These are phyloP conservation scores for Lipomyces mesembrius DNA, from an alignment of 805 yeast species.

Conservation along the genomic window DNA sequence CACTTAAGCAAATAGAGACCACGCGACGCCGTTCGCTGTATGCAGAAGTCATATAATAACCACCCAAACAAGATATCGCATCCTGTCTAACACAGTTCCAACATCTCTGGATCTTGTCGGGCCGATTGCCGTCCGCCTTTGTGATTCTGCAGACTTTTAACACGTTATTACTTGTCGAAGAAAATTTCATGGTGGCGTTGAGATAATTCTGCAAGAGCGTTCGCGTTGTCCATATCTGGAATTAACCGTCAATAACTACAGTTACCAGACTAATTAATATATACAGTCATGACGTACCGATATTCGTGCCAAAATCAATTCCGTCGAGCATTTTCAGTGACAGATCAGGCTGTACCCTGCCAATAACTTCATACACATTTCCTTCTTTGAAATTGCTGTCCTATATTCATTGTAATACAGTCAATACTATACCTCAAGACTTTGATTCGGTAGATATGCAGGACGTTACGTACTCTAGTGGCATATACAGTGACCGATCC, in stretches of 20 bases:
- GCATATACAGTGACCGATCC: constrained; percentile 45
- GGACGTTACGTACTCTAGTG: constrained; percentile 36
- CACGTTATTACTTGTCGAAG: constrained; percentile 5
- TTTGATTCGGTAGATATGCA: neutral
- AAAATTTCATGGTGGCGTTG: constrained; percentile 28
- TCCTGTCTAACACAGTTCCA: neutral
- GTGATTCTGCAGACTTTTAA: neutral
- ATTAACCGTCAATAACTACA: neutral
- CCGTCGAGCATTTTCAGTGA: constrained; percentile 40
- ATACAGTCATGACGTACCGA: constrained; percentile 17
- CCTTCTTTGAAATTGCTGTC: constrained; percentile 36
- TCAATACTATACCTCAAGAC: neutral
- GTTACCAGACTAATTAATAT: neutral
- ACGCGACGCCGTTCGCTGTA: neutral
- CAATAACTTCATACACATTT: constrained; percentile 46
- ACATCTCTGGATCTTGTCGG: neutral
- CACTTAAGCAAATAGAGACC: neutral
- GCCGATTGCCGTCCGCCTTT: neutral
- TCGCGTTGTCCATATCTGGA: constrained; percentile 31
- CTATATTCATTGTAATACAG: neutral
- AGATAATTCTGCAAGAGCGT: constrained; percentile 27
- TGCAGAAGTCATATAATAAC: neutral
- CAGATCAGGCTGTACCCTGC: constrained; percentile 44
- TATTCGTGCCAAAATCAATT: constrained; percentile 37
- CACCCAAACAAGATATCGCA: neutral